A percentile compares a stretch with the other conserved stretches of the same genome.
phyloP scores from a whole-genome alignment of 257 asterid species.

The Lithospermum erythrorhizon region DNA sequence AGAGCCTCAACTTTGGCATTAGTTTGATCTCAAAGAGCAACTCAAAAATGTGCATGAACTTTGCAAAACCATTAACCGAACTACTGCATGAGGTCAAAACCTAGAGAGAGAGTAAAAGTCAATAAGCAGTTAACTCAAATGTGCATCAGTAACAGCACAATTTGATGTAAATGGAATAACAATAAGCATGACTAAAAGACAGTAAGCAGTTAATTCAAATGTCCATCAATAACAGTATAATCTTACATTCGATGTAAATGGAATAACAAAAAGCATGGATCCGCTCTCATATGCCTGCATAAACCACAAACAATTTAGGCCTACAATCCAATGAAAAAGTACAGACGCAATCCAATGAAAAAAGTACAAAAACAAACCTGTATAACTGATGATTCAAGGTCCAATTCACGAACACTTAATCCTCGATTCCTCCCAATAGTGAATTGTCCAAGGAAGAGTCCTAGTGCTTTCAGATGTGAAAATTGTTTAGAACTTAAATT shows the following conservation, averaged over 20 bases:
- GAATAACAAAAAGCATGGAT: conserved; percentile 93
- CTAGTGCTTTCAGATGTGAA: conserved; percentile 79
- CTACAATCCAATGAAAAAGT: conserved; percentile 2
- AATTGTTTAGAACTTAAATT: conserved; percentile 96
- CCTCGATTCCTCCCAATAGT: conserved; percentile 94
- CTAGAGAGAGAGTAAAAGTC: conserved; percentile 30
- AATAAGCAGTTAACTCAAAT: neutral
- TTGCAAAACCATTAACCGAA: conserved; percentile 88
- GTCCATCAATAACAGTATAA: too few relatives aligned
- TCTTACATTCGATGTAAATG: conserved; percentile 86
- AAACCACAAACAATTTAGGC: conserved; percentile 1
- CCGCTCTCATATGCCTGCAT: conserved; percentile 88
- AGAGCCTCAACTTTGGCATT: conserved; percentile 93
- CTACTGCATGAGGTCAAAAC: conserved; percentile 84
- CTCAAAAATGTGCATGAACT: conserved; percentile 96
- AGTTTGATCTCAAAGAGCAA: conserved; percentile 87
- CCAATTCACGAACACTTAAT: conserved; percentile 79
- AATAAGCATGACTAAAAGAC: neutral
- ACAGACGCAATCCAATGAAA: neutral
- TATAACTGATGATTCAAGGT: conserved; percentile 72
- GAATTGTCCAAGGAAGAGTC: conserved; percentile 98
- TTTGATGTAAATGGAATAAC: too few relatives aligned
- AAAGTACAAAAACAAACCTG: conserved; percentile 38
- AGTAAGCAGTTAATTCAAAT: neutral
- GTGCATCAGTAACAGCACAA: neutral